These are phyloP conservation scores for Pichia sp. DNA, from an alignment of 1,139 yeast genomes.

Conservation along the genomic window DNA sequence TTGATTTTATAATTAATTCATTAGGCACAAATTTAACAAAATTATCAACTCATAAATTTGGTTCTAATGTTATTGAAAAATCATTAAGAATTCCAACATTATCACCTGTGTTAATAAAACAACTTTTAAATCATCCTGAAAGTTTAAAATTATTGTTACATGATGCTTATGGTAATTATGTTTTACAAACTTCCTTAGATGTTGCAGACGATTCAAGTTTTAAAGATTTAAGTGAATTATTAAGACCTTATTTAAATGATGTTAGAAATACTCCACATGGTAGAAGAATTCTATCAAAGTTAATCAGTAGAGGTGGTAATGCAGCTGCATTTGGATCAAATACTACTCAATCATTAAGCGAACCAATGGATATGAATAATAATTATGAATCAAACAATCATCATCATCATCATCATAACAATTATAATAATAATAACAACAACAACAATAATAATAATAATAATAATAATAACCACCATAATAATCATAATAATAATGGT, in stretches of 20 bases:
- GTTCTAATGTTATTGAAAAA: slow-evolving; percentile 92
- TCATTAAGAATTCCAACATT: slow-evolving; percentile 53
- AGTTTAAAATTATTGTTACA: slow-evolving; percentile 45
- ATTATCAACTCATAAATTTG: slow-evolving; percentile 83
- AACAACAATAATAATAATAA: slow-evolving; percentile 1
- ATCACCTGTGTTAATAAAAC: slow-evolving; percentile 36
- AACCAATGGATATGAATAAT: slow-evolving; percentile 2
- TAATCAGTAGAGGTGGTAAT: slow-evolving; percentile 29
- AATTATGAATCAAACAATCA: neutral
- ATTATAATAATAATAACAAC: slow-evolving; percentile 1
- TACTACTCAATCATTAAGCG: neutral
- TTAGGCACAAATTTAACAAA: slow-evolving; percentile 43
- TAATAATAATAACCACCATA: neutral
- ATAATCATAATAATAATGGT: neutral
- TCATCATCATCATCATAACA: neutral
- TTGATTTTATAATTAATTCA: slow-evolving; percentile 24
- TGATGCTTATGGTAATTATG: slow-evolving; percentile 73
- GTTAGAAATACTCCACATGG: slow-evolving; percentile 93
- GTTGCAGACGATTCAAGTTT: slow-evolving; percentile 50
- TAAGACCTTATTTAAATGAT: slow-evolving; percentile 56
- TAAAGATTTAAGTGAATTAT: slow-evolving; percentile 42
- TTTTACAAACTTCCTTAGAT: slow-evolving; percentile 72
- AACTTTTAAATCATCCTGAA: slow-evolving; percentile 38
- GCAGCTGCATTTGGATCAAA: slow-evolving; percentile 9
- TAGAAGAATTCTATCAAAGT: slow-evolving; percentile 52